Evolutionary conservation across 2,329 filamentous ascomycete genomes (phyloP), one percentile per base, ranked within the genome.

Genomic region (Phaeosphaeriaceae sp.): DNA sequence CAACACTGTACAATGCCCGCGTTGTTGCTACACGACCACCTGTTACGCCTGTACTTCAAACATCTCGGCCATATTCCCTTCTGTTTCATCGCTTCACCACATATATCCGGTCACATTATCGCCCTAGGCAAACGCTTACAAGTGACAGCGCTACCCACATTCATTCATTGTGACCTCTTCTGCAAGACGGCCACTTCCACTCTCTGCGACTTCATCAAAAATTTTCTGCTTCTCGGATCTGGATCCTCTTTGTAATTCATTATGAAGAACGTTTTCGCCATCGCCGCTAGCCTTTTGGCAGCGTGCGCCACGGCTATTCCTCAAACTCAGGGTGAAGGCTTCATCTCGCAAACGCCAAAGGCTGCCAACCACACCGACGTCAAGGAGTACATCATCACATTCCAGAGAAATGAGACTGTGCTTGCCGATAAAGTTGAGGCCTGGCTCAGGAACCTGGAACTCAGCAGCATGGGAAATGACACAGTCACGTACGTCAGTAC

Each of bases 401-500:
- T 59, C 44, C 58, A 57, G 61, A 60, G 61, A 53, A 64, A 67
- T 15, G 62, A 71, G 48, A 27, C 25, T 27, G 63, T 63, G 11
- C 52, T 60, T 7, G 45, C 56, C 15, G 40, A 33, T 7, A n/a
- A 40, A 13, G 45, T 61, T n/a, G 59, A 62, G 1, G 48, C 46
- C 3, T 65, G 62, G 47, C 55, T 73, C 9, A 60, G 67, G 21
- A 56, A 57, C 31, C 47, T 72, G 48, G 53, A 67, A 19, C 75
- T 82, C 19, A 13, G 22, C n/a, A 44, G 40, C n/a, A 49, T 21
- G 47, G 17, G 9, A 33, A 33, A 73, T 9, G 77, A 81, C 57
- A 65, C 56, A 3, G 55, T 76, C 3, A 72, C 78, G 56, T 77
- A 80, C 52, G 56, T 68, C 20, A 71, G 78, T 46, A 69, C 74